These are phyloP conservation scores for Fusarium begoniae DNA, from an alignment of 2,329 filamentous ascomycete species.

Conservation along the genomic window DNA sequence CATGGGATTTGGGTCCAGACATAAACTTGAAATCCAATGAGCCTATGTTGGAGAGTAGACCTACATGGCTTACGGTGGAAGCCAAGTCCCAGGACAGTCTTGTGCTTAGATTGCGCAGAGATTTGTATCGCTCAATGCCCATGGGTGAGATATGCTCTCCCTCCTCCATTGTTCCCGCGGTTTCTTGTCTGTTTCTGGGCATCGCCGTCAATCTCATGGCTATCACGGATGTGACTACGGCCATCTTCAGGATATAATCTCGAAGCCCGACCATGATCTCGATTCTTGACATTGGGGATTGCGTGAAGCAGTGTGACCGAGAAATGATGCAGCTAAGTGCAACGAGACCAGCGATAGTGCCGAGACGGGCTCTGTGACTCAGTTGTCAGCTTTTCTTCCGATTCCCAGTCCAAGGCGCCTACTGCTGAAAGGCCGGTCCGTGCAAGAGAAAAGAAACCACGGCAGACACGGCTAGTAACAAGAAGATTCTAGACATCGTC, in stretches of 20 bases:
- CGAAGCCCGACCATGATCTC: slow-evolving; percentile 20
- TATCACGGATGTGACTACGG: slow-evolving; percentile 7
- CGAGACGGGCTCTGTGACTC: slow-evolving; percentile 27
- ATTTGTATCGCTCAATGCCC: not conserved
- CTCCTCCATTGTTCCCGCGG: slow-evolving; percentile 9
- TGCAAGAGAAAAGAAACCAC: slow-evolving; percentile 18
- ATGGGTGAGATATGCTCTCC: not conserved
- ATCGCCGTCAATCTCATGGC: not conserved
- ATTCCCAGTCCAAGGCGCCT: slow-evolving; percentile 3
- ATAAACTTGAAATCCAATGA: slow-evolving; percentile 20
- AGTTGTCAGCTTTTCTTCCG: slow-evolving; percentile 24
- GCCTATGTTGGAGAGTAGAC: slow-evolving; percentile 1
- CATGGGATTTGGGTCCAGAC: slow-evolving; percentile 17
- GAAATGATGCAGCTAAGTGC: slow-evolving; percentile 12
- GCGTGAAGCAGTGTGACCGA: not conserved
- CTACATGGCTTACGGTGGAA: not conserved
- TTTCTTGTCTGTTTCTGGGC: not conserved
- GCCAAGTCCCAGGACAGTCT: slow-evolving; percentile 1
- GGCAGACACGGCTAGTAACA: slow-evolving; percentile 23
- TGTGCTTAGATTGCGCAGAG: not conserved
- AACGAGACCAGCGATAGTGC: slow-evolving; percentile 4
- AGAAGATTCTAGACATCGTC: slow-evolving; percentile 19
- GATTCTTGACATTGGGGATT: not conserved
- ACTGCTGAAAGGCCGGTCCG: slow-evolving; percentile 28
- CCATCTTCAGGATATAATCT: slow-evolving; percentile 14